Conservation (phyloP, 805 yeast genomes). For the Metschnikowia arizonensis region DNA sequence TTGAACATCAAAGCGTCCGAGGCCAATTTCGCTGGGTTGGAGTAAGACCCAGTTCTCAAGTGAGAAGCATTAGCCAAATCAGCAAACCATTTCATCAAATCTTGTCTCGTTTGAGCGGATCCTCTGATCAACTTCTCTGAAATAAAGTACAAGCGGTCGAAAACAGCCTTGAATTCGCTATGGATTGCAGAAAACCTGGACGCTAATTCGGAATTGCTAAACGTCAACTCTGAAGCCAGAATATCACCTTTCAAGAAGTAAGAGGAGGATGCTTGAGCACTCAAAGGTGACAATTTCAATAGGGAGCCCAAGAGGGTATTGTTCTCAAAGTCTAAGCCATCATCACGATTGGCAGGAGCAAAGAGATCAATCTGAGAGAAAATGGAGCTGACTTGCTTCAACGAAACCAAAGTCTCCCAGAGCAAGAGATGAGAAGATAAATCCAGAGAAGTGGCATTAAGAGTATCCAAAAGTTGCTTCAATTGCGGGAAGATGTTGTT, state of each 20-base stretch:
- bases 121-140: constrained; percentile 74
- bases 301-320: constrained; percentile 74
- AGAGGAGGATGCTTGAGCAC: constrained; percentile 43
- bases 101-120: constrained; percentile 58
- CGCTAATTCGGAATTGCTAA: constrained; percentile 48
- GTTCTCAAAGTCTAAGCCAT: constrained; percentile 54
- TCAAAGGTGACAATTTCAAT: constrained; percentile 69
- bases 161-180: constrained; percentile 54
- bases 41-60: constrained; percentile 81
- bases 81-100: constrained; percentile 64
- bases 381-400: constrained; percentile 57
- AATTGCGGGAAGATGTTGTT: constrained; percentile 47
- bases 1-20: constrained; percentile 82
- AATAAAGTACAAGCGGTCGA: constrained; percentile 65
- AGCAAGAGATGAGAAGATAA: constrained; percentile 53
- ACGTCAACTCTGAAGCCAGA: constrained; percentile 26
- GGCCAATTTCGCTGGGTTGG: constrained; percentile 61
- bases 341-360: constrained; percentile 37
- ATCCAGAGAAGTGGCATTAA: constrained; percentile 47
- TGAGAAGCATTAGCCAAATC: constrained; percentile 77
- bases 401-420: constrained; percentile 53
- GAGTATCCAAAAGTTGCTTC: constrained; percentile 31
- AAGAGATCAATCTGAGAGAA: constrained; percentile 58
- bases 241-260: constrained; percentile 36
- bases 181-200: constrained; percentile 43